Evolutionary conservation across 2,329 filamentous ascomycete genomes (phyloP).

Genomic region (Aspergillus nomiae): DNA sequence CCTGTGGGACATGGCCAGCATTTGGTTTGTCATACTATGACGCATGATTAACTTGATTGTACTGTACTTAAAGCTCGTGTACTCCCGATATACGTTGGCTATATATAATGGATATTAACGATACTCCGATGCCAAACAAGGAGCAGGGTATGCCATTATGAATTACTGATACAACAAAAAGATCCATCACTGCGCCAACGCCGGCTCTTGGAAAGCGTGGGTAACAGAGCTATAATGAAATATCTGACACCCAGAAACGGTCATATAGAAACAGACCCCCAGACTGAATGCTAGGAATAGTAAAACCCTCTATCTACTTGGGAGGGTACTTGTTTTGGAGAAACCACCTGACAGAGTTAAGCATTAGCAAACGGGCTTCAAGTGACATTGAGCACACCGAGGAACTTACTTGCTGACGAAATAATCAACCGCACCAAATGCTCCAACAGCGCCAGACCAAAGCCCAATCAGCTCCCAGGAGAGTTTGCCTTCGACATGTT

Average conservation of each 20-base stretch:
- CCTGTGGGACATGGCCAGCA: not conserved
- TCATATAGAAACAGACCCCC: not conserved
- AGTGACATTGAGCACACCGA: not conserved
- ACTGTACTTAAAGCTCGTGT: not conserved
- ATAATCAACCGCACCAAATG: slow-evolving; percentile 49
- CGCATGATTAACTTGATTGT: not conserved
- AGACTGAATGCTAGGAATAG: not conserved
- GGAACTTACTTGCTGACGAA: slow-evolving; percentile 51
- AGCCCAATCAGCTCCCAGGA: slow-evolving; percentile 49
- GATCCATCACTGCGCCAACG: not conserved
- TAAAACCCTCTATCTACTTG: slow-evolving; percentile 36
- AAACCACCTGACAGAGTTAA: slow-evolving; percentile 43
- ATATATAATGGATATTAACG: not conserved
- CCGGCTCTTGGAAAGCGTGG: not conserved
- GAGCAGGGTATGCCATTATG: not conserved
- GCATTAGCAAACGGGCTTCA: slow-evolving; percentile 12
- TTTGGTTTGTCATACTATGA: not conserved
- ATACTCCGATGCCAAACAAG: not conserved
- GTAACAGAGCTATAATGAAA: slow-evolving; percentile 1
- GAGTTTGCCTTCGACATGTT: slow-evolving; percentile 48
- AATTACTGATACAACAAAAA: slow-evolving; percentile 1
- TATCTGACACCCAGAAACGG: not conserved
- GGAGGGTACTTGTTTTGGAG: slow-evolving; percentile 54
- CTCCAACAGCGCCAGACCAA: slow-evolving; percentile 46
- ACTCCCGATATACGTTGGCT: not conserved